Conservation (phyloP, 768 basidiomycete species). For the Lactarius hatsudake region DNA sequence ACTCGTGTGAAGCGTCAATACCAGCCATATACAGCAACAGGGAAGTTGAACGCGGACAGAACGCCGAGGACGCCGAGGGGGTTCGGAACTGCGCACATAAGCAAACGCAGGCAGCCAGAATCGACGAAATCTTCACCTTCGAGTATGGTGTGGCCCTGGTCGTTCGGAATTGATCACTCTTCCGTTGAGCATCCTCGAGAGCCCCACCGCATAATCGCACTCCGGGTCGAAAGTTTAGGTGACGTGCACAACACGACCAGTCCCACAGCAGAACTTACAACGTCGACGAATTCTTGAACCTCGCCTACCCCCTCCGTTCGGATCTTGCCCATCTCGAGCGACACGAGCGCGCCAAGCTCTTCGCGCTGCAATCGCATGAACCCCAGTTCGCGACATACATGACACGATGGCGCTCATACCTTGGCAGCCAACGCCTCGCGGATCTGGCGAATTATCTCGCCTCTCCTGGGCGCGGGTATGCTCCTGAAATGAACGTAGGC, state of each 20-base stretch:
- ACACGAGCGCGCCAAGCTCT: constrained; percentile 76
- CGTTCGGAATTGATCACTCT: constrained; percentile 84
- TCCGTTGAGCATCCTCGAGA: constrained; percentile 94
- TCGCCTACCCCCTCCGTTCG: constrained; percentile 87
- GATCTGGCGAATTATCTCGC: constrained; percentile 86
- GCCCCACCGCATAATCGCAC: constrained; percentile 93
- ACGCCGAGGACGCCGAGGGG: constrained; percentile 73
- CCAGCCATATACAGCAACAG: constrained; percentile 92
- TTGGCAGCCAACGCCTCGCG: constrained; percentile 76
- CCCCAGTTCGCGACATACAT: neutral
- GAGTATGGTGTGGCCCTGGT: constrained; percentile 85
- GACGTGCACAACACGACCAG: neutral
- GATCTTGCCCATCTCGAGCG: constrained; percentile 91
- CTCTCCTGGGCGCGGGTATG: constrained; percentile 83
- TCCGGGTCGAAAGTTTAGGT: constrained; percentile 32
- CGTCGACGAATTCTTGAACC: constrained; percentile 93
- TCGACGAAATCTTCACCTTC: constrained; percentile 53
- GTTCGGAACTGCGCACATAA: constrained; percentile 68
- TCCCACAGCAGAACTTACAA: constrained; percentile 50
- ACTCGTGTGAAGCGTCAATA: constrained; percentile 34
- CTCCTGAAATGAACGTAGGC: constrained; percentile 70
- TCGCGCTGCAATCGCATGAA: constrained; percentile 57
- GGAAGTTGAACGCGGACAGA: constrained; percentile 95
- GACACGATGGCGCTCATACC: constrained; percentile 38
- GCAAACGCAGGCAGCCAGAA: neutral